These are phyloP conservation scores for Globisporangium ultimum DNA, from an alignment of 352 stramenopile species.

Conservation along the genomic window DNA sequence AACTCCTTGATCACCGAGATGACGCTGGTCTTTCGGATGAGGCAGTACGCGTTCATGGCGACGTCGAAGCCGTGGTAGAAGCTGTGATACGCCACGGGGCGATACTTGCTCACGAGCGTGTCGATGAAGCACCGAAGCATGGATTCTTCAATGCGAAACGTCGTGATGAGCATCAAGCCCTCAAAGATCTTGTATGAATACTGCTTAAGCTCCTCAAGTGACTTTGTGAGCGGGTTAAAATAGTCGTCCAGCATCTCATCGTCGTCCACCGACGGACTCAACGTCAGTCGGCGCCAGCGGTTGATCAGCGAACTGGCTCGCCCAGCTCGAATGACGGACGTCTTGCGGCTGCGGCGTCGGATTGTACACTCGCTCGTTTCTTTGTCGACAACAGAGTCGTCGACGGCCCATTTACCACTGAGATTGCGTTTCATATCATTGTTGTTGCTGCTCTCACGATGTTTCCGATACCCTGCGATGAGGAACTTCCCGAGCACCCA, in stretches of 20 bases:
- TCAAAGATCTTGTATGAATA: conserved; percentile 65
- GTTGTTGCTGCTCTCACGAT: conserved; percentile 6
- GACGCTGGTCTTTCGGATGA: conserved; percentile 52
- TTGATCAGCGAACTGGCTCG: conserved; percentile 55
- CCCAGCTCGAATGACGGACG: conserved; percentile 38
- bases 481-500: conserved; percentile 62
- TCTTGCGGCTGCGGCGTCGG: conserved; percentile 31
- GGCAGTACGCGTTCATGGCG: conserved; percentile 53
- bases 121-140: conserved; percentile 53
- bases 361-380: conserved; percentile 9
- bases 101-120: conserved; percentile 53
- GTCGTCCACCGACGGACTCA: conserved; percentile 25
- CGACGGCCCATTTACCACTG: background rate
- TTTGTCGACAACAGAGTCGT: conserved; percentile 10
- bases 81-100: conserved; percentile 79
- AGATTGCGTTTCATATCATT: conserved; percentile 2
- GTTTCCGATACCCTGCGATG: conserved; percentile 23
- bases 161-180: conserved; percentile 49
- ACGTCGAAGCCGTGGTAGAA: conserved; percentile 87
- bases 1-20: conserved; percentile 69
- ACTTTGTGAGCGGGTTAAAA: conserved; percentile 66
- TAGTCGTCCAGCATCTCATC: conserved; percentile 49
- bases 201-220: conserved; percentile 49
- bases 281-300: conserved; percentile 54
- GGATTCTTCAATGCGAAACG: conserved; percentile 58